These are phyloP conservation scores for Wickerhamiella spandovensis DNA, from an alignment of 805 yeast genomes.

Conservation along the genomic window DNA sequence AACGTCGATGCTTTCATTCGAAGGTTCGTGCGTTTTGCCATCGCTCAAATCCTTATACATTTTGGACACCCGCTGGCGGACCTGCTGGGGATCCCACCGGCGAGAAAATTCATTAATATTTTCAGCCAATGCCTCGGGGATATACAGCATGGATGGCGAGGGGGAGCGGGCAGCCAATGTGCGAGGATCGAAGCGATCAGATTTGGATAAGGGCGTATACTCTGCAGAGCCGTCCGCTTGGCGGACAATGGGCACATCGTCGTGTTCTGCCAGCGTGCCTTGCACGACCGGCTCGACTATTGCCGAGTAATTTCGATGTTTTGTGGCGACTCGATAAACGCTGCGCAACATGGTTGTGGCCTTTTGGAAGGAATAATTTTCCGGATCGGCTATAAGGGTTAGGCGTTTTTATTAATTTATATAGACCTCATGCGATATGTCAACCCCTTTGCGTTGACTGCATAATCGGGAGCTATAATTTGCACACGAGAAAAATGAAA, in stretches of 20 bases:
- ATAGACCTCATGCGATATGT: not conserved
- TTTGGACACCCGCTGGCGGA: conserved; percentile 49
- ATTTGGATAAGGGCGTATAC: not conserved
- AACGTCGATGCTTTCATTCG: conserved; percentile 28
- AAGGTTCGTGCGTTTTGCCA: conserved; percentile 40
- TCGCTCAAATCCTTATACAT: conserved; percentile 39
- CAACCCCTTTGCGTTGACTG: not conserved
- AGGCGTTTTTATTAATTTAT: not conserved
- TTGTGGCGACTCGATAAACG: conserved; percentile 3
- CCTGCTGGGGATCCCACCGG: conserved; percentile 45
- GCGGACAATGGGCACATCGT: conserved; percentile 5
- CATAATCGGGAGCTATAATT: too few relatives aligned
- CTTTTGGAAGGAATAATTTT: not conserved
- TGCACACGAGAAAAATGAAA: too few relatives aligned
- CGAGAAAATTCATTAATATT: conserved; percentile 53
- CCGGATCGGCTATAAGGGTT: not conserved
- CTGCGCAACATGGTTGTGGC: not conserved
- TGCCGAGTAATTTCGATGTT: not conserved
- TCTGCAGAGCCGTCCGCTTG: not conserved
- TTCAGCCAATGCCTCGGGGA: conserved; percentile 46
- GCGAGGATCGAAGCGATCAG: conserved; percentile 36
- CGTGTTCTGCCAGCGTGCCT: conserved; percentile 1
- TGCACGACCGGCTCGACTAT: conserved; percentile 2
- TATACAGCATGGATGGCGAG: conserved; percentile 32
- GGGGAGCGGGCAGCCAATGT: conserved; percentile 47